Conservation (phyloP, 2,329 filamentous ascomycete genomes). For the Phyllosticta citrichinensis region DNA sequence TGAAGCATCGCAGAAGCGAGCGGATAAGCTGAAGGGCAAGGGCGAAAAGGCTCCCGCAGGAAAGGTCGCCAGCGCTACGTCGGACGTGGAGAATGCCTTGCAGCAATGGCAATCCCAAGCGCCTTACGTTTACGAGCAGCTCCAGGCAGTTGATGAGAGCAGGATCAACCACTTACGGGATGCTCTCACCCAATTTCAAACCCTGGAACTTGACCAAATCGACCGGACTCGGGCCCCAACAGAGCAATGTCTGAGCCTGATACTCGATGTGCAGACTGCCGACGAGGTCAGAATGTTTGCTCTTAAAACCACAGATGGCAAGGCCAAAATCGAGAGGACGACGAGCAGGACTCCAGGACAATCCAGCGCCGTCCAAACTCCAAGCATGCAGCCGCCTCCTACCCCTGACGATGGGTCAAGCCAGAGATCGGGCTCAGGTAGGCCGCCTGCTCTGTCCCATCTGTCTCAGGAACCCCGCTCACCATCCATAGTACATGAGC, state of each 20-base stretch:
- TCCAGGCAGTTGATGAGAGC: constrained; percentile 84
- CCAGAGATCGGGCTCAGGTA: constrained; percentile 43
- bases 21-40: constrained; percentile 75
- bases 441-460: constrained; percentile 1
- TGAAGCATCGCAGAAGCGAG: constrained; percentile 71
- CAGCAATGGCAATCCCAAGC: constrained; percentile 90
- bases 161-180: constrained; percentile 85
- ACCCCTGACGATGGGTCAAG: constrained; percentile 45
- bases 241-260: constrained; percentile 67
- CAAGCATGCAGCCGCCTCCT: constrained; percentile 16
- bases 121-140: constrained; percentile 85
- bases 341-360: constrained; percentile 17
- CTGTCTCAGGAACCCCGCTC: constrained; percentile 4
- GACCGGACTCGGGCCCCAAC: constrained; percentile 65
- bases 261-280: constrained; percentile 78
- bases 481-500: constrained; percentile 18
- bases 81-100: constrained; percentile 65
- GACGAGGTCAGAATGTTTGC: constrained; percentile 75
- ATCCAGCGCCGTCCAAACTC: neutral
- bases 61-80: constrained; percentile 65
- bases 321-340: constrained; percentile 20
- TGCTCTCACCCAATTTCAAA: constrained; percentile 83
- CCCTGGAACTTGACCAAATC: constrained; percentile 79
- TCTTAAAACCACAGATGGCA: constrained; percentile 32
- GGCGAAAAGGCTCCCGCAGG: constrained; percentile 64